Base-by-base conservation (phyloP, 805 yeast genomes). In the Pichia membranifaciens region DNA sequence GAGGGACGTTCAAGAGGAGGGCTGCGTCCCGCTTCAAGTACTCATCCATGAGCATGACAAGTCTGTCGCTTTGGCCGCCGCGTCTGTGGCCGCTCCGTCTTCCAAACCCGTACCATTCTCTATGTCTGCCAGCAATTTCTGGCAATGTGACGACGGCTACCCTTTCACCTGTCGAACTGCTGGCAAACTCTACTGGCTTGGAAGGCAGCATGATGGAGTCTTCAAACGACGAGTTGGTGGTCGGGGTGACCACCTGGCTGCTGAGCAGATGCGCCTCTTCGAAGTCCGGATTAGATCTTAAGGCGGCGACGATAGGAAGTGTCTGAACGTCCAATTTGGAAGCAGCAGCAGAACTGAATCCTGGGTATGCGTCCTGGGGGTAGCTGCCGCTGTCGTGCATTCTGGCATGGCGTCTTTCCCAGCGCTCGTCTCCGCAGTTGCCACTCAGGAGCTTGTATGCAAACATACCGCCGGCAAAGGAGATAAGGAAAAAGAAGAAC, bases 1-100 rank as follows among this genome's bases (percentile, higher is more conserved):
- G 15, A n/a, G 38, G 20, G 15, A 32, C 25, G 15, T 21, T 33
- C 9, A 41, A 21, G 35, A 23, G 7, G 4, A 23, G n/a, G 18
- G 44, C 21, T 15, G 29, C 38, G 23, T 41, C 32, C 16, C 21
- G 38, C 35, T 41, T 41, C 38, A 41, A 31, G 25, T 41, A 41
- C 23, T 41, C 44, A 22, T 41, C 44, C 17, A 23, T 18, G 10
- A 41, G 20, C 31, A 41, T 31, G 10, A 33, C 38, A 6, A 41
- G 8, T 7, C 16, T 31, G 17, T 29, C 20, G 22, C n/a, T 16
- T 8, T n/a, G 35, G 16, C 16, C 41, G 8, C 29, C 18, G 29
- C 16, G 16, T 38, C 29, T 12, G 7, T 34, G 16, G 10, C 18
- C 4, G 9, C 38, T 16, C 16, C 35, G 9, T 32, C 15, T 28